These are phyloP conservation scores for Tripterygium wilfordii DNA, from an alignment of 177 flowering plant genomes.

Conservation along the genomic window DNA sequence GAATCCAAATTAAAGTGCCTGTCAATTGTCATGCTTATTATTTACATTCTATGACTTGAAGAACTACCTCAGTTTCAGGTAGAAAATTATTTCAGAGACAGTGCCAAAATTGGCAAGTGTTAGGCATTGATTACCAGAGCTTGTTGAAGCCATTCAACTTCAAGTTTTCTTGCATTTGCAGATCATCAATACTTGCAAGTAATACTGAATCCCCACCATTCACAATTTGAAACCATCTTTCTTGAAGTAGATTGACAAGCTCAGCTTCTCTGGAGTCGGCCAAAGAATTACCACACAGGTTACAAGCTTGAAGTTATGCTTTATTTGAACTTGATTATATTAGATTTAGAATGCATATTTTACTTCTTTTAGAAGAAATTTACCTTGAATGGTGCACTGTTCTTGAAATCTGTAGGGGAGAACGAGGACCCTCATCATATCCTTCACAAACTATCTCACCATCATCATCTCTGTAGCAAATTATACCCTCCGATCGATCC, in stretches of 20 bases:
- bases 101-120: neutral
- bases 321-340: no score
- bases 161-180: conserved; percentile 19
- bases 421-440: conserved; percentile 79
- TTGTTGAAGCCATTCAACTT: conserved; percentile 28
- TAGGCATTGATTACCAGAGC: conserved; percentile 14
- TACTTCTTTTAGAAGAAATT: neutral
- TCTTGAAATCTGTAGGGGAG: conserved; percentile 22
- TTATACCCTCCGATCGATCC: conserved; percentile 55
- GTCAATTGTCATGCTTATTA: no score
- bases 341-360: no score
- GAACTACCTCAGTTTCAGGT: no score
- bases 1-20: no score
- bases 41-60: no score
- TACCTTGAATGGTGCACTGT: conserved; percentile 31
- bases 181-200: conserved; percentile 7
- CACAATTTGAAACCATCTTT: conserved; percentile 26
- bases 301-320: no score
- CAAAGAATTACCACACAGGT: no score
- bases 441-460: conserved; percentile 88
- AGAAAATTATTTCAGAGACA: no score
- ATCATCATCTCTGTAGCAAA: conserved; percentile 60
- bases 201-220: conserved; percentile 11
- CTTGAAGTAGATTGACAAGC: conserved; percentile 44
- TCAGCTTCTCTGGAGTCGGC: conserved; percentile 31